These are phyloP conservation scores for Trichoderma semiorbis DNA, from an alignment of 2,329 filamentous ascomycete species.

Conservation along the genomic window DNA sequence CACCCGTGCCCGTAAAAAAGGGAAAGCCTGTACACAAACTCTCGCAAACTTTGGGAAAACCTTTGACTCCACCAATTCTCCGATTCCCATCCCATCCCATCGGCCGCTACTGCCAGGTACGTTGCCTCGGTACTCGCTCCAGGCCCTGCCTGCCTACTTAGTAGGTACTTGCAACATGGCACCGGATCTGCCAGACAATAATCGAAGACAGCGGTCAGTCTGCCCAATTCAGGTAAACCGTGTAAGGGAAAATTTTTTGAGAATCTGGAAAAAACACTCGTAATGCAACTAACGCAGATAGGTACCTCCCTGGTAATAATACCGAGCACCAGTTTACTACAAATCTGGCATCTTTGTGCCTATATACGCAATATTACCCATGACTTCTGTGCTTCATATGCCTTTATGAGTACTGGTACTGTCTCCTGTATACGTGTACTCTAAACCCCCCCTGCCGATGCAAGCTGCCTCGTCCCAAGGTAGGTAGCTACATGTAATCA, in stretches of 20 bases:
- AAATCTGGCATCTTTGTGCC: background rate
- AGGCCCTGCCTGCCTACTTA: no score
- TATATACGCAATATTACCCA: no score
- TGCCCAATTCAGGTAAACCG: background rate
- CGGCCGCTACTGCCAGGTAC: background rate
- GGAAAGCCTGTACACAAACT: no score
- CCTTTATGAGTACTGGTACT: background rate
- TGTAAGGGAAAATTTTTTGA: background rate
- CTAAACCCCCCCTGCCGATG: background rate
- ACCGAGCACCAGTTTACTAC: background rate
- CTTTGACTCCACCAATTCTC: background rate
- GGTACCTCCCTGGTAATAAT: background rate
- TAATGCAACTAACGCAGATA: background rate
- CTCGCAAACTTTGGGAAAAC: background rate
- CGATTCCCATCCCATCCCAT: background rate
- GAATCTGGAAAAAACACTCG: no score
- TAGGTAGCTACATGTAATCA: background rate
- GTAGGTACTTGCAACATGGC: background rate
- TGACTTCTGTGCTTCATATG: background rate
- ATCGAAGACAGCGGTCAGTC: background rate
- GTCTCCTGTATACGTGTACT: background rate
- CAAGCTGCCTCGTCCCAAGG: background rate
- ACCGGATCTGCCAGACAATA: background rate
- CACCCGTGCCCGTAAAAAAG: background rate
- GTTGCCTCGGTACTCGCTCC: background rate